Percentiles rank a stretch among this genome's conserved stretches.
phyloP scores from a whole-genome alignment of 2,329 filamentous ascomycete genomes.

The Calonectria henricotiae region DNA sequence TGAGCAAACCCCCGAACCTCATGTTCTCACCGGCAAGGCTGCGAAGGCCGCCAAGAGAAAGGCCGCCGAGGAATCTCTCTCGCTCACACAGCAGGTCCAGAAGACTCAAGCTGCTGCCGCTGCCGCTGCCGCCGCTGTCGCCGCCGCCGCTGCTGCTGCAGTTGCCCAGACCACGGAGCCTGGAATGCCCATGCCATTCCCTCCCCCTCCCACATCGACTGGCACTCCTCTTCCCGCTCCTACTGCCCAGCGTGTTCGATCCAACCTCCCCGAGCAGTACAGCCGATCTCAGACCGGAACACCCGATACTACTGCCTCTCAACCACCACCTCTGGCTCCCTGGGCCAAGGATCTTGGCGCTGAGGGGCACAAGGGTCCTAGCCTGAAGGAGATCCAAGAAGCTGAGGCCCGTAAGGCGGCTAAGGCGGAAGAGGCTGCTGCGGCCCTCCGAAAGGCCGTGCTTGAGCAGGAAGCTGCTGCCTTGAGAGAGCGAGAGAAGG shows the following conservation, averaged over 20 bases:
- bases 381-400: conserved; percentile 96
- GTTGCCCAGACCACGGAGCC: conserved; percentile 66
- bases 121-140: conserved; percentile 49
- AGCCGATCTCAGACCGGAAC: conserved; percentile 84
- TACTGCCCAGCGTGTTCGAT: conserved; percentile 86
- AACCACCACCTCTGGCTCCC: conserved; percentile 85
- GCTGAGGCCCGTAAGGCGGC: conserved; percentile 94
- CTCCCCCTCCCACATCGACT: conserved; percentile 76
- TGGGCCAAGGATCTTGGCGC: conserved; percentile 91
- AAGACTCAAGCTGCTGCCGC: conserved; percentile 74
- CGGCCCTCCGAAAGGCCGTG: conserved; percentile 82
- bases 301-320: conserved; percentile 70
- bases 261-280: conserved; percentile 85
- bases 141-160: conserved; percentile 62
- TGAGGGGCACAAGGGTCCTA: conserved; percentile 85
- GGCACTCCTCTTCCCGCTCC: conserved; percentile 90
- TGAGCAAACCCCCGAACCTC: conserved; percentile 40
- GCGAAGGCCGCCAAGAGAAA: conserved; percentile 56
- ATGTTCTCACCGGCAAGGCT: conserved; percentile 47
- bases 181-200: conserved; percentile 84
- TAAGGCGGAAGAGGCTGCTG: conserved; percentile 86
- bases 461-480: conserved; percentile 84
- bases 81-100: conserved; percentile 88
- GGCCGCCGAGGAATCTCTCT: conserved; percentile 66
- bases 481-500: conserved; percentile 74